These are phyloP conservation scores for Esteya vermicola DNA, from an alignment of 2,329 filamentous ascomycete species.

Conservation along the genomic window DNA sequence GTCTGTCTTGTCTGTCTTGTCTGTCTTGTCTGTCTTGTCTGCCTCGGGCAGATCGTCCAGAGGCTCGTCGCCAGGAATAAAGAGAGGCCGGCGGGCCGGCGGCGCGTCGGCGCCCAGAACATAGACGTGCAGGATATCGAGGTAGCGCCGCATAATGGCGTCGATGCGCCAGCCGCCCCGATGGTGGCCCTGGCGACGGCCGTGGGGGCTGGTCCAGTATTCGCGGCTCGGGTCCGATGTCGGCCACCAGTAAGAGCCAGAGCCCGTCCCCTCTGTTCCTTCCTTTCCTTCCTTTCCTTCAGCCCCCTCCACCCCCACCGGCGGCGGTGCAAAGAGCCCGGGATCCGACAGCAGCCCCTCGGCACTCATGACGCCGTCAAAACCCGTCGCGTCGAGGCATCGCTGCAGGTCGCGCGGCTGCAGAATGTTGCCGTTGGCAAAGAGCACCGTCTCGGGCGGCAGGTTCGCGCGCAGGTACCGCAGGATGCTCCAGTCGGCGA, in stretches of 20 bases:
- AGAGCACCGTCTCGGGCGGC: slow-evolving; percentile 78
- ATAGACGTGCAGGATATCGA: slow-evolving; percentile 77
- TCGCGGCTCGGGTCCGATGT: slow-evolving; percentile 40
- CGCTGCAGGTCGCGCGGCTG: slow-evolving; percentile 61
- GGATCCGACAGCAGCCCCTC: slow-evolving; percentile 93
- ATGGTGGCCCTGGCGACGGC: too few relatives aligned
- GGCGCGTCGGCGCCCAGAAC: slow-evolving; percentile 50
- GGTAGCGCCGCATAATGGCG: slow-evolving; percentile 71
- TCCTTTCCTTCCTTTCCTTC: background rate
- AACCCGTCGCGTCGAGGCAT: slow-evolving; percentile 73
- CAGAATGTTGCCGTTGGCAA: slow-evolving; percentile 91
- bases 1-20: too few relatives aligned
- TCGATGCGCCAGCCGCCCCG: slow-evolving; percentile 86
- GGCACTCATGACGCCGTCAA: slow-evolving; percentile 88
- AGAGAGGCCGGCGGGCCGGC: slow-evolving; percentile 58
- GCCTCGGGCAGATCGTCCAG: slow-evolving; percentile 9
- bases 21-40: too few relatives aligned
- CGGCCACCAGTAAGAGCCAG: slow-evolving; percentile 9
- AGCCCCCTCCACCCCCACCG: slow-evolving; percentile 23
- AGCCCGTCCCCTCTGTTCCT: too few relatives aligned
- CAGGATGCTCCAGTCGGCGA: slow-evolving; percentile 86
- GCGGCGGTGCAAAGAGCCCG: slow-evolving; percentile 62
- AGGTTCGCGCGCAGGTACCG: slow-evolving; percentile 70
- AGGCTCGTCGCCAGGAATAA: slow-evolving; percentile 43
- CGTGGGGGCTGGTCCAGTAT: slow-evolving; percentile 73